Conservation (phyloP, 352 stramenopile genomes). For the Phytophthora lateralis region DNA sequence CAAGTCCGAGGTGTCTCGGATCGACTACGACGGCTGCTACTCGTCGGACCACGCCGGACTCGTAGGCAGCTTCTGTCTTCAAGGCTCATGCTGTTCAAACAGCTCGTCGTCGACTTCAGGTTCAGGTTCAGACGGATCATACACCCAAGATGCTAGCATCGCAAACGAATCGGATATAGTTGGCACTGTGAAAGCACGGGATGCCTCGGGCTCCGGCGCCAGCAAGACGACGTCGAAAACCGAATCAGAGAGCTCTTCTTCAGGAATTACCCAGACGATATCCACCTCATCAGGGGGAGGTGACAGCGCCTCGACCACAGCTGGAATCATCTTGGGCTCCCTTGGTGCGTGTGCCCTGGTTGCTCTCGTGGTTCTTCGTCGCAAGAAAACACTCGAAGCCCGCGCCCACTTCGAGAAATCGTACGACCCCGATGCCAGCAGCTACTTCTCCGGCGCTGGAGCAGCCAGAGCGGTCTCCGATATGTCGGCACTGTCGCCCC, state of each 20-base stretch:
- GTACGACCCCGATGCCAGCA: conserved; percentile 39
- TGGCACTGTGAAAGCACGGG: conserved; percentile 8
- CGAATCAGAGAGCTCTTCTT: conserved; percentile 12
- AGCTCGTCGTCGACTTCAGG: conserved; percentile 26
- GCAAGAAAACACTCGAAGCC: conserved; percentile 61
- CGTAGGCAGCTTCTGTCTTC: conserved; percentile 62
- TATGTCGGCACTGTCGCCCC: conserved; percentile 40
- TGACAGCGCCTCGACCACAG: conserved; percentile 44
- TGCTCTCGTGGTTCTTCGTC: conserved; percentile 54
- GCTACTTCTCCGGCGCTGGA: conserved; percentile 47
- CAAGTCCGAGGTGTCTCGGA: conserved; percentile 64
- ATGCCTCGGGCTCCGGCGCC: conserved; percentile 14
- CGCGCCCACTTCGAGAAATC: conserved; percentile 51
- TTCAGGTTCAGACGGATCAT: conserved; percentile 8
- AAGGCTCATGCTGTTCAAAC: conserved; percentile 60
- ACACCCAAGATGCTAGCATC: conserved; percentile 18
- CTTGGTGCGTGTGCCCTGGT: conserved; percentile 48
- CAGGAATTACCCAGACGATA: conserved; percentile 31
- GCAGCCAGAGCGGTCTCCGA: conserved; percentile 32
- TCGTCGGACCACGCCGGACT: conserved; percentile 75
- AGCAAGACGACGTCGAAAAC: conserved; percentile 13
- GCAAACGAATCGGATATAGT: conserved; percentile 8
- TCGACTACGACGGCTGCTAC: conserved; percentile 72
- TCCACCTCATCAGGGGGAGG: conserved; percentile 47
- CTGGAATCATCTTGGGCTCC: conserved; percentile 56